A percentile compares a stretch with the other conserved stretches of the same genome.
Evolutionary conservation across 495 filamentous ascomycete species (phyloP).

Genomic region (Talaromyces trachyspermus): DNA sequence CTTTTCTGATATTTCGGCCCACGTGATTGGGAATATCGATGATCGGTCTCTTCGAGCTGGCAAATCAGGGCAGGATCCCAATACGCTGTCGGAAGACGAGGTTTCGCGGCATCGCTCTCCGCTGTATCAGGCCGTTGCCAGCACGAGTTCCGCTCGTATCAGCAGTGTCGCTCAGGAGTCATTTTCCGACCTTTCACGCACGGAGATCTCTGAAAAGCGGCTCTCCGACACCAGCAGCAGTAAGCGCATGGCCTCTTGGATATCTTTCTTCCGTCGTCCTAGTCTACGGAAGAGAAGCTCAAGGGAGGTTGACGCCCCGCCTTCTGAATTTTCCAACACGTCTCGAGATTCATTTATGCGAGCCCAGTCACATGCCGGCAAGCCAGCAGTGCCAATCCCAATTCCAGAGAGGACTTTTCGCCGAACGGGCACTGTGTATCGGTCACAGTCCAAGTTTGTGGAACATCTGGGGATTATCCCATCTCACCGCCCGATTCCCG

Average conservation of each 20-base stretch:
- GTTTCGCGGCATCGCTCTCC: constrained; percentile 33
- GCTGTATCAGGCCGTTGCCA: constrained; percentile 38
- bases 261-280: constrained; percentile 67
- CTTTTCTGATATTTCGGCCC: constrained; percentile 28
- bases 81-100: constrained; percentile 37
- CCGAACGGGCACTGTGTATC: constrained; percentile 53
- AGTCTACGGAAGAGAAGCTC: constrained; percentile 50
- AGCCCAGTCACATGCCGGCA: constrained; percentile 26
- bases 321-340: constrained; percentile 69
- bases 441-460: constrained; percentile 85
- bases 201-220: constrained; percentile 33
- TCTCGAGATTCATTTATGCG: constrained; percentile 73
- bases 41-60: constrained; percentile 31
- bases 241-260: constrained; percentile 42
- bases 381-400: constrained; percentile 15
- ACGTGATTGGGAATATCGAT: constrained; percentile 30
- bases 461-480: constrained; percentile 85
- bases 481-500: constrained; percentile 75
- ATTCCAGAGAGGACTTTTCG: constrained; percentile 38
- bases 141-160: constrained; percentile 49
- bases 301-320: constrained; percentile 45
- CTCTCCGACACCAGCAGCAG: constrained; percentile 41
- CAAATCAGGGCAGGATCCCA: constrained; percentile 14
- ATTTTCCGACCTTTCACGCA: constrained; percentile 38
- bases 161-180: constrained; percentile 39